Conservation (phyloP, 2,329 filamentous ascomycete genomes). For the Tolypocladium paradoxum region DNA sequence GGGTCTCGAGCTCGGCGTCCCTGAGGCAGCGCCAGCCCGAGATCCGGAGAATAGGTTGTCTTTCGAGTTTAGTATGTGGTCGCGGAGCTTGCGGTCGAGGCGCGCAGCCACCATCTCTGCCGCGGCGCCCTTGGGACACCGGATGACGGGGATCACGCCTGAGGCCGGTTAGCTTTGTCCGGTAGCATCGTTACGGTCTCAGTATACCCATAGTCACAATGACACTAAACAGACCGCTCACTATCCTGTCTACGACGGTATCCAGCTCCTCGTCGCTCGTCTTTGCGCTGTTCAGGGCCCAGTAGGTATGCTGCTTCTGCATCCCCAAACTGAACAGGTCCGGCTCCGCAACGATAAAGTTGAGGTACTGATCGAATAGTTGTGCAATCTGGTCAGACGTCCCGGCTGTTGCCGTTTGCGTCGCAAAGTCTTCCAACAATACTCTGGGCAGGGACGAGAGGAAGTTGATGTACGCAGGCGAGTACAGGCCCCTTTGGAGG, state of each 20-base stretch:
- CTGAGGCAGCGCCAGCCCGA: conserved; percentile 40
- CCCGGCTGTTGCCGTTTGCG: conserved; percentile 71
- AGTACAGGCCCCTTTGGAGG: conserved; percentile 77
- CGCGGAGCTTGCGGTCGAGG: conserved; percentile 87
- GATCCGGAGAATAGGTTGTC: conserved; percentile 84
- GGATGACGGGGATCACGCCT: conserved; percentile 89
- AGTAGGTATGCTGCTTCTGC: conserved; percentile 84
- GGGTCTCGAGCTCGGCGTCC: conserved; percentile 65
- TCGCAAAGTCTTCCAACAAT: conserved; percentile 87
- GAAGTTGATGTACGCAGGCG: conserved; percentile 94
- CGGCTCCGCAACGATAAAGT: conserved; percentile 92
- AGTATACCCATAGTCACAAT: conserved; percentile 87
- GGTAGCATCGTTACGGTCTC: background rate
- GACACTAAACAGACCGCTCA: conserved; percentile 94
- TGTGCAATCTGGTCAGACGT: conserved; percentile 87
- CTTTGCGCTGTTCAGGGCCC: conserved; percentile 87
- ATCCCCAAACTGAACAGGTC: conserved; percentile 92
- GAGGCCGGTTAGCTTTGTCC: background rate
- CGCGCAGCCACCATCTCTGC: conserved; percentile 92
- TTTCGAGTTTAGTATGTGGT: conserved; percentile 95
- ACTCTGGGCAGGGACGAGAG: conserved; percentile 85
- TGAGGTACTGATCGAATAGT: conserved; percentile 92
- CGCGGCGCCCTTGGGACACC: conserved; percentile 84
- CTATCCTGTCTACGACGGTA: conserved; percentile 76
- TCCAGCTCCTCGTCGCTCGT: conserved; percentile 88